phyloP scores from a whole-genome alignment of 2,329 filamentous ascomycete species.

The Pestalotiopsis sp. region DNA sequence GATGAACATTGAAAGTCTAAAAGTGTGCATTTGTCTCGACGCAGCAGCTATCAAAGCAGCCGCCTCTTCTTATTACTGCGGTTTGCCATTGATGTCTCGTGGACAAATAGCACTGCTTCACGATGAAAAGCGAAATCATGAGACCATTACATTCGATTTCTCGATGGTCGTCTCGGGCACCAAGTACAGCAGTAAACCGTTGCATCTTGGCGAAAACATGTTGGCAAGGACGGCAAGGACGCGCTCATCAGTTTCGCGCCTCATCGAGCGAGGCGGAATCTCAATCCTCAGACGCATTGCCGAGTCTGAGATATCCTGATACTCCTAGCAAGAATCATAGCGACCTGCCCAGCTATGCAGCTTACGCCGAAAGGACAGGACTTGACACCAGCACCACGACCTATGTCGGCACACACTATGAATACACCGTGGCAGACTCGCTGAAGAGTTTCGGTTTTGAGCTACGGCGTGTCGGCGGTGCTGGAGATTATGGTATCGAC shows the following conservation, averaged over 20 bases:
- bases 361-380: slow-evolving; percentile 60
- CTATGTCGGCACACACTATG: slow-evolving; percentile 76
- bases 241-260: neutral
- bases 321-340: slow-evolving; percentile 56
- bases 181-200: neutral
- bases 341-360: slow-evolving; percentile 66
- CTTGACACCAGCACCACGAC: slow-evolving; percentile 60
- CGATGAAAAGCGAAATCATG: neutral
- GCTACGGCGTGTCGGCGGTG: slow-evolving; percentile 66
- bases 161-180: neutral
- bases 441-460: slow-evolving; percentile 65
- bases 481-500: slow-evolving; percentile 73
- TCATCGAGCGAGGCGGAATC: neutral
- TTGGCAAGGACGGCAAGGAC: neutral
- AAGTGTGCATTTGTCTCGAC: no score
- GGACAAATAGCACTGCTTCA: neutral
- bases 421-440: slow-evolving; percentile 66
- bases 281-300: slow-evolving; percentile 12
- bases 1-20: no score
- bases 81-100: neutral
- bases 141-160: neutral
- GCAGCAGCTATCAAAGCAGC: no score
- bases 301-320: slow-evolving; percentile 45
- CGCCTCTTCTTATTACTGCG: no score
- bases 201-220: neutral